These are phyloP conservation scores for Nitzschia sp. DNA, from an alignment of 108 stramenopile species.

Conservation along the genomic window DNA sequence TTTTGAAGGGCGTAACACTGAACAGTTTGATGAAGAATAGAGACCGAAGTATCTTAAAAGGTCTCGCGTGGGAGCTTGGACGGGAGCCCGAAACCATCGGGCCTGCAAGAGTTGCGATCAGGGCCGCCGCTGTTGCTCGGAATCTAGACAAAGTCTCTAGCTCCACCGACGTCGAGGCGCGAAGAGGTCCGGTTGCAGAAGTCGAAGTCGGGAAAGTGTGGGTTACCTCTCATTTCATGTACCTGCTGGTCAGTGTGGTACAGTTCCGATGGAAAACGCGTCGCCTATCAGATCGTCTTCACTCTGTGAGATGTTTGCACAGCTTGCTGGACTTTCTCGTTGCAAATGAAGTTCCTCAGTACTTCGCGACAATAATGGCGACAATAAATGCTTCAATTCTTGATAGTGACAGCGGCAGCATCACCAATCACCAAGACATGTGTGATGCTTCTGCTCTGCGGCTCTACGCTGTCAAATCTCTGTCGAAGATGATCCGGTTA, in stretches of 20 bases:
- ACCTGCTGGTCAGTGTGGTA: slow-evolving; percentile 74
- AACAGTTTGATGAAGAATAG: slow-evolving; percentile 35
- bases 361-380: slow-evolving; percentile 75
- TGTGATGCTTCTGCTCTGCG: slow-evolving; percentile 25
- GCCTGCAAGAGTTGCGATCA: slow-evolving; percentile 40
- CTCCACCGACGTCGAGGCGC: neutral
- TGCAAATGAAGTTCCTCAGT: slow-evolving; percentile 59
- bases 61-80: slow-evolving; percentile 68
- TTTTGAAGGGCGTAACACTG: slow-evolving; percentile 40
- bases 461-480: slow-evolving; percentile 56
- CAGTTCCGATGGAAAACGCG: slow-evolving; percentile 58
- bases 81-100: slow-evolving; percentile 30
- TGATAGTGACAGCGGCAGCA: slow-evolving; percentile 7
- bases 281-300: slow-evolving; percentile 46
- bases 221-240: slow-evolving; percentile 81
- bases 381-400: slow-evolving; percentile 70
- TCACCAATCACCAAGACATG: slow-evolving; percentile 2
- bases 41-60: slow-evolving; percentile 62
- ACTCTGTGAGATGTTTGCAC: slow-evolving; percentile 56
- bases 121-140: slow-evolving; percentile 26
- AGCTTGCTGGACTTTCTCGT: slow-evolving; percentile 55
- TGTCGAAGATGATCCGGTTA: slow-evolving; percentile 67
- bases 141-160: neutral
- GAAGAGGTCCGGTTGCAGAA: slow-evolving; percentile 7
- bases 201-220: slow-evolving; percentile 42